A percentile compares a stretch with the other conserved stretches of the same genome.
phyloP scores from a whole-genome alignment of 805 yeast species.

The Tetrapisispora nanseiensis region DNA sequence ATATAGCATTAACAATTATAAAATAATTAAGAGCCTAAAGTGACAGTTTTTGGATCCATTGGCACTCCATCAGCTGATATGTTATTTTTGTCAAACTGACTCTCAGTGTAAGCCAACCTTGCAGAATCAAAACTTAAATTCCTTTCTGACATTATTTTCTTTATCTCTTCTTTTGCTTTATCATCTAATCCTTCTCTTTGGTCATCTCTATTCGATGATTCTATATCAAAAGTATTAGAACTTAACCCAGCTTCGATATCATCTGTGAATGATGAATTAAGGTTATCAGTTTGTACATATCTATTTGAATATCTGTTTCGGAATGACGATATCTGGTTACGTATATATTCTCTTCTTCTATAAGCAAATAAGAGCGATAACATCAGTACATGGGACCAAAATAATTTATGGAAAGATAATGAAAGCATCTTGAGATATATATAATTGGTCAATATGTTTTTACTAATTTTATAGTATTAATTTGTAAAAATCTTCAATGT shows the following conservation, averaged over 20 bases:
- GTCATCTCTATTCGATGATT: slow-evolving; percentile 40
- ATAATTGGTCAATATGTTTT: no score
- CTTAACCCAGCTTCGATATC: slow-evolving; percentile 50
- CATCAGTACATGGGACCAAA: neutral
- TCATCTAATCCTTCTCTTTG: slow-evolving; percentile 53
- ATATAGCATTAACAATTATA: no score
- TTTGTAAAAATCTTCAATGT: no score
- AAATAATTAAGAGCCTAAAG: slow-evolving; percentile 30
- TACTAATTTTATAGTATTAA: neutral
- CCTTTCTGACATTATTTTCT: slow-evolving; percentile 42
- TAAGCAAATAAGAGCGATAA: neutral
- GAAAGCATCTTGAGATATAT: no score
- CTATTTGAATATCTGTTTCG: slow-evolving; percentile 8
- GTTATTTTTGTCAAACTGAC: slow-evolving; percentile 38
- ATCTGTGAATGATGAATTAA: slow-evolving; percentile 31
- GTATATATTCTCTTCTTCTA: neutral
- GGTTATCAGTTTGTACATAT: slow-evolving; percentile 16
- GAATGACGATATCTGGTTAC: neutral
- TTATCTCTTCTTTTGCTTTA: slow-evolving; percentile 41
- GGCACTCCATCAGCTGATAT: slow-evolving; percentile 63
- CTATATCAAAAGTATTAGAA: slow-evolving; percentile 49
- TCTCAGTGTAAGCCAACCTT: slow-evolving; percentile 41
- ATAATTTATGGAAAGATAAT: neutral
- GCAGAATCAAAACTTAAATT: slow-evolving; percentile 60
- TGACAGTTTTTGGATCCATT: slow-evolving; percentile 53